A percentile compares a stretch with the other conserved stretches of the same genome.
Conservation (phyloP, 108 stramenopile genomes). For the Cylindrotheca fusiformis region DNA sequence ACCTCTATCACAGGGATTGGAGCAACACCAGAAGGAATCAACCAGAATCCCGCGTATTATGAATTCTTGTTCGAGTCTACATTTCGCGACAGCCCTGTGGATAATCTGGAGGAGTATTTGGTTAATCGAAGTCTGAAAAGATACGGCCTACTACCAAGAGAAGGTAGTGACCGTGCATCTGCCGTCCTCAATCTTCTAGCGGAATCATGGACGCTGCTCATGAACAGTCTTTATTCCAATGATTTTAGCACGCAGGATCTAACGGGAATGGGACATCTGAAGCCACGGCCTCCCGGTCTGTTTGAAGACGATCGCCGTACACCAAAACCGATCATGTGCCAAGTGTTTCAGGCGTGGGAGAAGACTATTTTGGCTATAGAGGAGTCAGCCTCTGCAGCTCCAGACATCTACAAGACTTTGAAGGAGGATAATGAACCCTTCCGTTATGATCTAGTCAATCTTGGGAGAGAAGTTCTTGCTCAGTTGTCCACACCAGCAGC, state of each 20-base stretch:
- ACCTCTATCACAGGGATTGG: slow-evolving; percentile 33
- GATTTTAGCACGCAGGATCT: slow-evolving; percentile 32
- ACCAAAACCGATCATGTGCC: slow-evolving; percentile 23
- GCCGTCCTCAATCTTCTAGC: neutral
- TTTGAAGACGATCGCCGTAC: slow-evolving; percentile 39
- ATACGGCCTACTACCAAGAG: slow-evolving; percentile 19
- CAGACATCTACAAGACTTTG: neutral
- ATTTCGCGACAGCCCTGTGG: slow-evolving; percentile 27
- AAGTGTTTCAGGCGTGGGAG: slow-evolving; percentile 30
- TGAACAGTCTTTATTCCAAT: slow-evolving; percentile 21
- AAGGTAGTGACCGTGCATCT: neutral
- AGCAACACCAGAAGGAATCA: slow-evolving; percentile 55
- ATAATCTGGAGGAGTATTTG: slow-evolving; percentile 13
- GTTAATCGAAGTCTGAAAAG: slow-evolving; percentile 19
- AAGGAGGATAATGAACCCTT: slow-evolving; percentile 17
- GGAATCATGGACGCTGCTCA: slow-evolving; percentile 18
- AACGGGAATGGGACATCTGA: slow-evolving; percentile 27
- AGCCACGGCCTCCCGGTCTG: slow-evolving; percentile 5
- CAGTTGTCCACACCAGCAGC: slow-evolving; percentile 28
- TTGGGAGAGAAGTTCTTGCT: slow-evolving; percentile 44
- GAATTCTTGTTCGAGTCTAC: slow-evolving; percentile 38
- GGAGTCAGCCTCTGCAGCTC: neutral
- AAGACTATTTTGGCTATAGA: slow-evolving; percentile 9
- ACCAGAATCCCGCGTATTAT: slow-evolving; percentile 53
- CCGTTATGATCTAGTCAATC: slow-evolving; percentile 41